Evolutionary conservation across 495 filamentous ascomycete species (phyloP), one percentile per base, ranked within the genome.

Genomic region (Bryoglossum gracile): DNA sequence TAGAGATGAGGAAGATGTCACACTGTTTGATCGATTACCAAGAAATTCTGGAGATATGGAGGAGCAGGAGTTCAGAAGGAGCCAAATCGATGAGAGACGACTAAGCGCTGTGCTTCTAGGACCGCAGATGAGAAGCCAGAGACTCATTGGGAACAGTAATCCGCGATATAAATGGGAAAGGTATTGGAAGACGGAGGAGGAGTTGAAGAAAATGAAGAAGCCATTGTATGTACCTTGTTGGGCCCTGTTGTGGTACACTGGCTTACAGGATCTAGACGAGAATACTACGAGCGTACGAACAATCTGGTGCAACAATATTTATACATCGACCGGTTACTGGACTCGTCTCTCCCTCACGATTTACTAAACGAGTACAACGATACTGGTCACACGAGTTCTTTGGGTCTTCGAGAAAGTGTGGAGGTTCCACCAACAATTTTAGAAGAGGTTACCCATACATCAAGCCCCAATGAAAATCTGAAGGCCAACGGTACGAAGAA

Each of bases 301-400:
- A 74, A 73, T 44, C 66, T 96, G 8, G 78, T 96, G 42, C 83
- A 88, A 48, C 85, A 88, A 55, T 96, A 95, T 62, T 73, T 87
- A 39, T 95, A 91, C 58, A 94, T 95, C 54, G 89, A 96, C 64
- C 76, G 84, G n/a, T 67, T 96, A 16, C 75, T 96, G 26, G 89
- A 94, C 64, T 94, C 87, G 10, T 89, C 88, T 5, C 69, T 94
- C 4, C 88, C 89, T 0, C 87, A 89, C 51, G 79, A 85, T 58
- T 69, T 96, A 13, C 78, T 96, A 42, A 86, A 92, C 56, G 90
- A 94, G 57, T 96, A 96, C 64, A 76, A 77, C 45, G 60, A 78
- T 37, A 62, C 58, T 6, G 36, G 48, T 19, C 17, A 44, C 16
- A 6, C 23, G 1, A 43, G 70, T 63, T 14, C 66, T 60, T 41